A percentile compares a stretch with the other conserved stretches of the same genome.
Evolutionary conservation across 2,329 filamentous ascomycete genomes (phyloP).

Genomic region (Eutypa lata): DNA sequence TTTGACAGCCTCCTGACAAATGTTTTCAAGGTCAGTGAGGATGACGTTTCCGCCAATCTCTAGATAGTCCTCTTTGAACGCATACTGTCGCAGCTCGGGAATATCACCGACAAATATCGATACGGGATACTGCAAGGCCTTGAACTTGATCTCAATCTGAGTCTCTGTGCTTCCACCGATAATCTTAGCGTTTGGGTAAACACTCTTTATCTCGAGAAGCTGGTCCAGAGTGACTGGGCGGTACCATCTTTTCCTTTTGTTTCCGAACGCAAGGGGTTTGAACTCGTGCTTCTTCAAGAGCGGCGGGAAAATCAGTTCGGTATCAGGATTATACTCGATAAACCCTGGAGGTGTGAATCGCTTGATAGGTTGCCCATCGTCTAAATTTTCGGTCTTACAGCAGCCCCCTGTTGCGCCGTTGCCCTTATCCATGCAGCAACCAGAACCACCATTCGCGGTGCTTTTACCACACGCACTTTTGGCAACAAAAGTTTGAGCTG

Average conservation of each 20-base stretch:
- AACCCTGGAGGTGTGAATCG: constrained; percentile 84
- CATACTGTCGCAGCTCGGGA: constrained; percentile 78
- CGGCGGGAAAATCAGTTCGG: constrained; percentile 92
- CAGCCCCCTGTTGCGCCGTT: constrained; percentile 54
- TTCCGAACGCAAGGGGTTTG: constrained; percentile 81
- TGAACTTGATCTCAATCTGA: constrained; percentile 98
- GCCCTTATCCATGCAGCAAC: constrained; percentile 71
- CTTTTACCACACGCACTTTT: constrained; percentile 49
- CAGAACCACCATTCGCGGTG: constrained; percentile 46
- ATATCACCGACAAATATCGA: constrained; percentile 95
- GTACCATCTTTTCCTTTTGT: constrained; percentile 93
- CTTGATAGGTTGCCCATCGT: constrained; percentile 55
- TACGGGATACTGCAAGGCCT: constrained; percentile 82
- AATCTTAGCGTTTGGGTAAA: constrained; percentile 82
- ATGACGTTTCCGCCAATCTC: constrained; percentile 92
- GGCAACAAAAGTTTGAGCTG: constrained; percentile 81
- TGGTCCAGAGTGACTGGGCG: constrained; percentile 83
- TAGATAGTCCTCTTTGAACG: constrained; percentile 75
- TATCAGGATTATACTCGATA: constrained; percentile 90
- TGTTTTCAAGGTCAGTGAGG: constrained; percentile 83
- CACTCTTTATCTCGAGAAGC: constrained; percentile 85
- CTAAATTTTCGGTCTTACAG: constrained; percentile 61
- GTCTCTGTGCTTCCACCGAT: constrained; percentile 96
- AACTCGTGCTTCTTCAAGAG: constrained; percentile 78
- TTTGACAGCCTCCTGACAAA: constrained; percentile 74